phyloP scores from a whole-genome alignment of 768 basidiomycete genomes.

The Boletus rufocinnamomeus region DNA sequence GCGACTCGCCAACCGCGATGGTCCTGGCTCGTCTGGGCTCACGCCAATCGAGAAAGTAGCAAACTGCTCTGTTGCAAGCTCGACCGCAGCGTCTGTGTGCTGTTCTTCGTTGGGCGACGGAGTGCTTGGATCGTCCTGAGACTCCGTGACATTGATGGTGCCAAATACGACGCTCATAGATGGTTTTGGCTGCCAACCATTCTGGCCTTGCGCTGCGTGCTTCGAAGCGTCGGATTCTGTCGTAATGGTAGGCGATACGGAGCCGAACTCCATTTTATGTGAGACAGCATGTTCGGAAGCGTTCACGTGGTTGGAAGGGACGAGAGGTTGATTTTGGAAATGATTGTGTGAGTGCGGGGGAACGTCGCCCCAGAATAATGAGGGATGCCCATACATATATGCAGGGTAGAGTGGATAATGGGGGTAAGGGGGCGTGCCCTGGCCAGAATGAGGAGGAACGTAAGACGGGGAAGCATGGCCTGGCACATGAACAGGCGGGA shows the following conservation, averaged over 20 bases:
- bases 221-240: conserved; percentile 13
- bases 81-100: conserved; percentile 14
- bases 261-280: conserved; percentile 21
- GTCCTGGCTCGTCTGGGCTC: conserved; percentile 38
- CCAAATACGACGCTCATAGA: conserved; percentile 51
- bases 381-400: conserved; percentile 39
- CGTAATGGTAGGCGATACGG: conserved; percentile 17
- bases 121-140: conserved; percentile 6
- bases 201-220: conserved; percentile 7
- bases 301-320: conserved; percentile 11
- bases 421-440: conserved; percentile 38
- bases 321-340: conserved; percentile 20
- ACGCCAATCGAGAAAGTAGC: conserved; percentile 49
- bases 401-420: conserved; percentile 38
- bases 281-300: conserved; percentile 15
- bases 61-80: conserved; percentile 33
- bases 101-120: conserved; percentile 4
- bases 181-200: conserved; percentile 7
- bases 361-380: conserved; percentile 41
- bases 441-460: conserved; percentile 26
- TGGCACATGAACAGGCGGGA: conserved; percentile 19
- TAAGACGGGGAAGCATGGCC: conserved; percentile 31
- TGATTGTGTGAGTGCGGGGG: conserved; percentile 16
- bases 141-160: conserved; percentile 42
- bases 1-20: conserved; percentile 26